phyloP scores from a whole-genome alignment of 2,329 filamentous ascomycete genomes.

The Juglanconis sp. region DNA sequence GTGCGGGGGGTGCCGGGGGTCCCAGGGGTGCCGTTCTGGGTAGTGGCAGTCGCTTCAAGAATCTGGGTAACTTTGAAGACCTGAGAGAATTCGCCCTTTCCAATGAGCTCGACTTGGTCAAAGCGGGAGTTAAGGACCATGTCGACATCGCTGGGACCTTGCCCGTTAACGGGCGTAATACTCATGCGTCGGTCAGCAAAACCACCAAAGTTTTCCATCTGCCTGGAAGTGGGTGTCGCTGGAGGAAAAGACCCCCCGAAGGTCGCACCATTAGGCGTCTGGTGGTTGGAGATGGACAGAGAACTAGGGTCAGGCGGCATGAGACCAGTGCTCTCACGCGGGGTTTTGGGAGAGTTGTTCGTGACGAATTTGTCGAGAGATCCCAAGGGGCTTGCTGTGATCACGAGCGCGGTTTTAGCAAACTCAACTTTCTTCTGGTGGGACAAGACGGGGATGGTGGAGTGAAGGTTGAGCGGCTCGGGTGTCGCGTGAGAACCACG shows the following conservation, averaged over 20 bases:
- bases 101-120: slow-evolving; percentile 74
- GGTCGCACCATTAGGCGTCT: slow-evolving; percentile 8
- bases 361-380: slow-evolving; percentile 47
- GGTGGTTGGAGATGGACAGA: slow-evolving; percentile 70
- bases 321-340: slow-evolving; percentile 60
- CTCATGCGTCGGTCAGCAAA: slow-evolving; percentile 56
- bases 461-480: slow-evolving; percentile 24
- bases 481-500: slow-evolving; percentile 31
- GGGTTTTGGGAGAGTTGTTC: slow-evolving; percentile 68
- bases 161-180: slow-evolving; percentile 67
- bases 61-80: slow-evolving; percentile 73
- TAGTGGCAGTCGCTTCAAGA: slow-evolving; percentile 31
- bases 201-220: slow-evolving; percentile 50
- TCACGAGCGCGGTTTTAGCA: slow-evolving; percentile 50
- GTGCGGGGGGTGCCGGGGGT: slow-evolving; percentile 23
- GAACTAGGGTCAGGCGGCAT: slow-evolving; percentile 77
- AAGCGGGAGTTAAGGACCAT: slow-evolving; percentile 72
- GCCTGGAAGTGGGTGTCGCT: slow-evolving; percentile 74
- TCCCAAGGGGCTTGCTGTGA: slow-evolving; percentile 61
- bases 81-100: slow-evolving; percentile 87
- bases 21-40: slow-evolving; percentile 45
- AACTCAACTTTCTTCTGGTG: slow-evolving; percentile 34
- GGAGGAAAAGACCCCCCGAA: slow-evolving; percentile 50
- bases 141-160: slow-evolving; percentile 72
- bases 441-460: slow-evolving; percentile 24